phyloP scores from a whole-genome alignment of 208 protist species.

The Leishmania braziliensis region DNA sequence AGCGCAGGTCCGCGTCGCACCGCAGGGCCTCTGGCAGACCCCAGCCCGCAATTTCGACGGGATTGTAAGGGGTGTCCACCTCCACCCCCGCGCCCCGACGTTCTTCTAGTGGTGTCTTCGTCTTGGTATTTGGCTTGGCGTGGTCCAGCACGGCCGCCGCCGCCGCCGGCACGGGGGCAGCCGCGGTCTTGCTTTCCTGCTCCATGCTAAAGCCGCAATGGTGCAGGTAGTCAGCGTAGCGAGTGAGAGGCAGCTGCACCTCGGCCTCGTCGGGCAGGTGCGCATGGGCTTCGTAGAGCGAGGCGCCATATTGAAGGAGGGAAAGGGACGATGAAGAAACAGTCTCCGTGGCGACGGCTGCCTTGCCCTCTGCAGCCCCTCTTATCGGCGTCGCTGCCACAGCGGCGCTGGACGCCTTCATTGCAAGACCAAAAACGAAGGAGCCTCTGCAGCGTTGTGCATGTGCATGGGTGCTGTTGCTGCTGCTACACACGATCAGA shows the following conservation, averaged over 20 bases:
- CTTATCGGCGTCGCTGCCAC: background rate
- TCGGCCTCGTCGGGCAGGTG: constrained; percentile 12
- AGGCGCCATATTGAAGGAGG: constrained; percentile 51
- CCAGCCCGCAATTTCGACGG: constrained; percentile 50
- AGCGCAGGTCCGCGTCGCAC: constrained; percentile 45
- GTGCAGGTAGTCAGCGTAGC: constrained; percentile 81
- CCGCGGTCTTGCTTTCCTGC: constrained; percentile 29
- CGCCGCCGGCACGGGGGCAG: background rate
- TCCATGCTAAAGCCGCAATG: constrained; percentile 88
- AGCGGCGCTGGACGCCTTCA: background rate
- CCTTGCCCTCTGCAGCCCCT: background rate
- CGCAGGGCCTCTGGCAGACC: constrained; percentile 36
- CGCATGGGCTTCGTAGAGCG: constrained; percentile 43
- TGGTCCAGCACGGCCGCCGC: background rate
- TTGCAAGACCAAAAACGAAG: background rate
- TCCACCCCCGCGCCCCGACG: background rate
- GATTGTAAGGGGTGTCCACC: constrained; percentile 12
- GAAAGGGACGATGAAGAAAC: constrained; percentile 5
- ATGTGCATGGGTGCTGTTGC: background rate
- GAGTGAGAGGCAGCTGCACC: constrained; percentile 43
- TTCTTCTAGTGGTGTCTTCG: background rate
- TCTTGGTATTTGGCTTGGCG: background rate
- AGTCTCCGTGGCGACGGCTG: background rate
- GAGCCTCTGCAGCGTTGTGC: background rate
- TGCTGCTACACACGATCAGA: background rate